Conservation (phyloP, 1,284 basidiomycete species). For the Melampsora abietis-canadensis region DNA sequence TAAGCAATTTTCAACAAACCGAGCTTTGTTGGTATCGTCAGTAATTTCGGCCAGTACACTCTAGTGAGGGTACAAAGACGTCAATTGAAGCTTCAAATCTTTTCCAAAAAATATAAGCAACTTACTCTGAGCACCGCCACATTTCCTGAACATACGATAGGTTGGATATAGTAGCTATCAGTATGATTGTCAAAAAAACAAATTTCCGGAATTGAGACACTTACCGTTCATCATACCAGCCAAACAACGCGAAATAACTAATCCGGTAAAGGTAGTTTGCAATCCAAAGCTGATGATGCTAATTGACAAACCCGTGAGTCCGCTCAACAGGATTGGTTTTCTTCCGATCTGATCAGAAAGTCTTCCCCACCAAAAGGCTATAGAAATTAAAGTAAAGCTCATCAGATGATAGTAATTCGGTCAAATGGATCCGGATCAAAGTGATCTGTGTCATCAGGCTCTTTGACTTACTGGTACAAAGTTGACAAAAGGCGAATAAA, state of each 20-base stretch:
- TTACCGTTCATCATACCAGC: conserved; percentile 40
- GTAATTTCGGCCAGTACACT: conserved; percentile 33
- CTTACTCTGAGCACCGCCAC: conserved; percentile 24
- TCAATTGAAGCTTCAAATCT: not conserved
- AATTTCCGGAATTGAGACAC: not conserved
- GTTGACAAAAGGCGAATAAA: conserved; percentile 35
- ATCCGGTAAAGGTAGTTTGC: conserved; percentile 21
- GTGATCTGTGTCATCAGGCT: not conserved
- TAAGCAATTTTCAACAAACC: conserved; percentile 7
- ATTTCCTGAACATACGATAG: conserved; percentile 6
- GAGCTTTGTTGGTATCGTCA: conserved; percentile 39
- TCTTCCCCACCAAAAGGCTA: conserved; percentile 44
- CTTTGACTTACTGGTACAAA: conserved; percentile 40
- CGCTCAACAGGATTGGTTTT: conserved; percentile 45
- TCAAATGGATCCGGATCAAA: too few species aligned
- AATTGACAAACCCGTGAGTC: conserved; percentile 45
- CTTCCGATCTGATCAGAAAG: conserved; percentile 45
- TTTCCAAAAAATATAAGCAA: not conserved
- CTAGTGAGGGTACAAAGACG: conserved; percentile 4
- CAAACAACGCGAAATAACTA: conserved; percentile 31
- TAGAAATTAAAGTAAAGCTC: not conserved
- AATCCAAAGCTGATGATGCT: conserved; percentile 44
- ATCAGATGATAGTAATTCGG: too few species aligned
- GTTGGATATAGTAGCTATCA: not conserved
- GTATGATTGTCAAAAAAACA: too few species aligned